phyloP scores from a whole-genome alignment of 192 early-diverging fungal species.

The Rhizophagus clarus region DNA sequence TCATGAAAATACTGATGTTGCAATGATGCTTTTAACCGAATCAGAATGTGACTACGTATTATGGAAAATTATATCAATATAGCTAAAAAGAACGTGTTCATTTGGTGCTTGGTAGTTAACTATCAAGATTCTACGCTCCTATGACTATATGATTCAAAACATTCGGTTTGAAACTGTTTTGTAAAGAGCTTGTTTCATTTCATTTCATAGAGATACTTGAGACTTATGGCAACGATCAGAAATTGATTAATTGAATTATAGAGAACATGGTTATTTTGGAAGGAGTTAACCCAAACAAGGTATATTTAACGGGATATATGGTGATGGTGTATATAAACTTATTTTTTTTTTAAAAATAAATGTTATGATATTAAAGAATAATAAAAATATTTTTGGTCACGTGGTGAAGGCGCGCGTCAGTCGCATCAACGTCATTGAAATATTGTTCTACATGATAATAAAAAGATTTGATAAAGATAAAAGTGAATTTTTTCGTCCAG shows the following conservation, averaged over 20 bases:
- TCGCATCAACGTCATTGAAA: too few relatives aligned
- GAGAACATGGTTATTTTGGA: not conserved
- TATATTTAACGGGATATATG: not conserved
- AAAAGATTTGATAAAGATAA: too few relatives aligned
- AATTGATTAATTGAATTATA: constrained; percentile 1
- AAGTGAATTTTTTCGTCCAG: too few relatives aligned
- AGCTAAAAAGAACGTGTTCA: not conserved
- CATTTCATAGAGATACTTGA: not conserved
- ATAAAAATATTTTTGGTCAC: too few relatives aligned
- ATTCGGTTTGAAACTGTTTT: not conserved
- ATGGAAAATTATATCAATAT: not conserved
- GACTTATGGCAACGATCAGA: not conserved
- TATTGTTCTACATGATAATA: too few relatives aligned
- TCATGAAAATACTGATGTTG: not conserved
- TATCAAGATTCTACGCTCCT: not conserved
- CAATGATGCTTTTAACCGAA: not conserved
- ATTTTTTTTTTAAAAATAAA: too few relatives aligned
- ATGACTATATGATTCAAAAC: not conserved
- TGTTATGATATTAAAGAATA: too few relatives aligned
- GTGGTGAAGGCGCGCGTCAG: too few relatives aligned
- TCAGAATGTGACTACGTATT: not conserved
- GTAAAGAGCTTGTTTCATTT: not conserved
- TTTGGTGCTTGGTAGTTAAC: not conserved
- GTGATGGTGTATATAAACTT: not conserved
- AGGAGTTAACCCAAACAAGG: not conserved